Evolutionary conservation across 73 alveolate species (phyloP).

Genomic region (Tetrahymena elliotti): DNA sequence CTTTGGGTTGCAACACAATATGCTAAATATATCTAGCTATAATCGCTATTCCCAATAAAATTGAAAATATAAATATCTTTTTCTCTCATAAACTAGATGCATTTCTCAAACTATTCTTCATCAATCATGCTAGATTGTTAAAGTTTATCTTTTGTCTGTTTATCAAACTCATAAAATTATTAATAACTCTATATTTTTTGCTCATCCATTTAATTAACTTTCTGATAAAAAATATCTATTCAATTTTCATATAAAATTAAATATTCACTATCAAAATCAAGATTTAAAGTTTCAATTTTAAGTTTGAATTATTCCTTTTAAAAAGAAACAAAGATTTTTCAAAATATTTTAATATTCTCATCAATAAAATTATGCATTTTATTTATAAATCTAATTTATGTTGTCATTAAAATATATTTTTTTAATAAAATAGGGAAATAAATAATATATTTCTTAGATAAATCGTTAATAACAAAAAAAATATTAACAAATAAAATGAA

Average conservation of each 20-base stretch:
- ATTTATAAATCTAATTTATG: too few relatives aligned
- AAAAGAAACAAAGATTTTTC: not conserved
- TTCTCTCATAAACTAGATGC: not conserved
- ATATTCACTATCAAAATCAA: not conserved
- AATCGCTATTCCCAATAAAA: not conserved
- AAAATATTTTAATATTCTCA: too few relatives aligned
- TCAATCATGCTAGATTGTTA: not conserved
- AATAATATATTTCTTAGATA: too few relatives aligned
- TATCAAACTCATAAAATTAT: not conserved
- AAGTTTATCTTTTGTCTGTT: not conserved
- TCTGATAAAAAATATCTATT: not conserved
- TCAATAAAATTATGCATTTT: too few relatives aligned
- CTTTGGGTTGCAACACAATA: not conserved
- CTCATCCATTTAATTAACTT: not conserved
- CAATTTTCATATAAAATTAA: not conserved
- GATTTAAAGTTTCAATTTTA: not conserved
- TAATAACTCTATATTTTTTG: not conserved
- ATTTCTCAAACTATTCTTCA: not conserved
- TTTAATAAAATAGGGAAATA: too few relatives aligned
- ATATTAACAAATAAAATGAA: too few relatives aligned
- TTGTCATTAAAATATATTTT: too few relatives aligned
- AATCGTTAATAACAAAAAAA: too few relatives aligned
- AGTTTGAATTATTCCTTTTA: not conserved
- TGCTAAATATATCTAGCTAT: not conserved
- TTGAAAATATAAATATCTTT: not conserved